Percentiles rank a stretch among this genome's conserved stretches.
Conservation (phyloP, 108 stramenopile genomes). For the Stephanodiscus minutulus region DNA sequence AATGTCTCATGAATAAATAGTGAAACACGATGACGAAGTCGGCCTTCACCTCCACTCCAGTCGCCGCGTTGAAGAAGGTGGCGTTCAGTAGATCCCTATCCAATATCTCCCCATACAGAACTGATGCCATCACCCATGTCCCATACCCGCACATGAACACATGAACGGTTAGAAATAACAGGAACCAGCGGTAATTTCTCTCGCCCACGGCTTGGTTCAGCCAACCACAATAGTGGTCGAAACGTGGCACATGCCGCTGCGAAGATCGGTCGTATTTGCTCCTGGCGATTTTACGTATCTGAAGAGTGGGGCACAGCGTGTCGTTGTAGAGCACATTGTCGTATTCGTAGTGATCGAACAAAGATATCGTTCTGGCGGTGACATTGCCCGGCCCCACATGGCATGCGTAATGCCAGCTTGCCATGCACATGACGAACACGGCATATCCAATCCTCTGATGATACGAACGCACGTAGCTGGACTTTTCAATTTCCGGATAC, state of each 20-base stretch:
- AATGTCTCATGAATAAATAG: constrained; percentile 59
- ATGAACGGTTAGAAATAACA: constrained; percentile 78
- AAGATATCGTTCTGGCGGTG: constrained; percentile 55
- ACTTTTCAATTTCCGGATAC: constrained; percentile 66
- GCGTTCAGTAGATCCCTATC: constrained; percentile 64
- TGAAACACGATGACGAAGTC: constrained; percentile 58
- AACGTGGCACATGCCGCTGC: constrained; percentile 66
- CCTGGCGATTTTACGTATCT: constrained; percentile 70
- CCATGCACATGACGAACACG: constrained; percentile 74
- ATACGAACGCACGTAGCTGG: constrained; percentile 43
- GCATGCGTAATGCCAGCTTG: constrained; percentile 64
- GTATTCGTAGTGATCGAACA: constrained; percentile 84
- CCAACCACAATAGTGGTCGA: constrained; percentile 94
- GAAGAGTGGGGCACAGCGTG: constrained; percentile 61
- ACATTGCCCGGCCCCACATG: constrained; percentile 64
- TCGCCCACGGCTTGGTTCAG: constrained; percentile 84
- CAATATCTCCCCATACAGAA: constrained; percentile 57
- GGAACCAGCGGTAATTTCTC: constrained; percentile 89
- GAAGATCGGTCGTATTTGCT: constrained; percentile 84
- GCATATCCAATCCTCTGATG: constrained; percentile 71
- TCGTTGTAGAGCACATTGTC: constrained; percentile 76
- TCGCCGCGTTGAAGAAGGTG: constrained; percentile 70
- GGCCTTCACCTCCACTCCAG: constrained; percentile 63
- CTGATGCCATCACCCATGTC: constrained; percentile 35
- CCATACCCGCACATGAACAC: constrained; percentile 84